Conservation (phyloP, 225 moss, liverwort and hornwort species). For the Sphagnum tenellum region DNA sequence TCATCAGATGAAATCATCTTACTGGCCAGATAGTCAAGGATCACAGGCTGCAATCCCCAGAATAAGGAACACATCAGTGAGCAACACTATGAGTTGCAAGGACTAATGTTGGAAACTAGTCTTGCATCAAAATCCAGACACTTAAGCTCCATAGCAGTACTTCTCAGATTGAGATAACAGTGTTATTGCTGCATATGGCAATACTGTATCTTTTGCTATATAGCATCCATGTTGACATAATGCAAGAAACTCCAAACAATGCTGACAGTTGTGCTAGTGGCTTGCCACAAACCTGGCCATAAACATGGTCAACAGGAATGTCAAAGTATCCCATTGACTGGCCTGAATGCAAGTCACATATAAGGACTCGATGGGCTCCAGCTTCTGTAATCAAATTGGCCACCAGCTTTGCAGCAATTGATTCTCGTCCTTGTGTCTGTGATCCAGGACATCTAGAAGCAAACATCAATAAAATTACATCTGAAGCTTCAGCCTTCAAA, state of each 20-base stretch:
- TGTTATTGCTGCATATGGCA: no score
- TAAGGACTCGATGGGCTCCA: conserved; percentile 87
- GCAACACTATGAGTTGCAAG: no score
- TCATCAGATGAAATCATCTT: conserved; percentile 96
- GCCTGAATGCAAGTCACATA: conserved; percentile 88
- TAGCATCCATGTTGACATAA: neutral
- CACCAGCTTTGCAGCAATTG: conserved; percentile 91
- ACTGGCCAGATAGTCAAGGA: conserved; percentile 94
- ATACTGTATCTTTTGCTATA: no score
- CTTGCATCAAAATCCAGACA: no score
- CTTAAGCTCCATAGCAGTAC: no score
- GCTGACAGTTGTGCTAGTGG: neutral
- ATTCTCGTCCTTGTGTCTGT: conserved; percentile 91
- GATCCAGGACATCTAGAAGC: neutral
- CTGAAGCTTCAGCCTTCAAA: no score
- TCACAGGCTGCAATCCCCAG: conserved; percentile 56
- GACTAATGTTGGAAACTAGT: no score
- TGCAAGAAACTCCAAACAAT: neutral
- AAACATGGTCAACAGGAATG: conserved; percentile 96
- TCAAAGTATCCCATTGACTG: conserved; percentile 98
- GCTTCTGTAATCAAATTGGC: conserved; percentile 94
- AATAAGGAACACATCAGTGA: no score
- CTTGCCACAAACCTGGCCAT: conserved; percentile 49
- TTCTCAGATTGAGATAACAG: no score
- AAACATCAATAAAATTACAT: no score